These are phyloP conservation scores for Cyberlindnera bimundalis DNA, from an alignment of 805 yeast species.

Conservation along the genomic window DNA sequence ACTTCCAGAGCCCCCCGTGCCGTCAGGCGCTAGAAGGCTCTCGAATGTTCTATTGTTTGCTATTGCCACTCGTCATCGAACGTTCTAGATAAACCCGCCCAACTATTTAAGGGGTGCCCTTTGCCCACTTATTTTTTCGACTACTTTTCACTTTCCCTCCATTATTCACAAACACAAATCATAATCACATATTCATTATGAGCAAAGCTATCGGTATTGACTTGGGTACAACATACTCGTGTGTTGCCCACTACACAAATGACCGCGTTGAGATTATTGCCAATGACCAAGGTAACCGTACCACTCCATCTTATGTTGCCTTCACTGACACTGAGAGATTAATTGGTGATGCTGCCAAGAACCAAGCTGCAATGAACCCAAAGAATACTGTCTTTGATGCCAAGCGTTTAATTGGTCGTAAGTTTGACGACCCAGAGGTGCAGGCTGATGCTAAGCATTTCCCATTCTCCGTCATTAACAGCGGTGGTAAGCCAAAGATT, in stretches of 20 bases:
- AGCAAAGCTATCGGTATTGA: slow-evolving; percentile 76
- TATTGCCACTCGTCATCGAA: slow-evolving; percentile 7
- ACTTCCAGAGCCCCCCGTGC: too few relatives aligned
- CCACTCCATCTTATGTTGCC: slow-evolving; percentile 95
- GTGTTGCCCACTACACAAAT: slow-evolving; percentile 86
- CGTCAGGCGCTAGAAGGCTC: background rate
- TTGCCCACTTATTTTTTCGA: background rate
- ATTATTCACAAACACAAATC: slow-evolving; percentile 1
- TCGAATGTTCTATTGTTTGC: slow-evolving; percentile 12
- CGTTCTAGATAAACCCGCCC: slow-evolving; percentile 9
- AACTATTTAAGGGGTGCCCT: slow-evolving; percentile 8
- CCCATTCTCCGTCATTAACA: slow-evolving; percentile 62
- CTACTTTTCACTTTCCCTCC: background rate
- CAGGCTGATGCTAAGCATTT: slow-evolving; percentile 63
- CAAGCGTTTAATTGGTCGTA: slow-evolving; percentile 76
- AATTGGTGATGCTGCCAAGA: slow-evolving; percentile 70
- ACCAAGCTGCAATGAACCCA: slow-evolving; percentile 77
- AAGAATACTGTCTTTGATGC: slow-evolving; percentile 80
- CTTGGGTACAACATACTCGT: slow-evolving; percentile 96
- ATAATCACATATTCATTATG: slow-evolving; percentile 32
- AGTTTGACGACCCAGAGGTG: slow-evolving; percentile 66
- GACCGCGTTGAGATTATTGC: slow-evolving; percentile 94
- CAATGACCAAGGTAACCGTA: slow-evolving; percentile 98
- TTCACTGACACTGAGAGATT: slow-evolving; percentile 31
- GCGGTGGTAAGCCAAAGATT: slow-evolving; percentile 82